A percentile compares a stretch with the other conserved stretches of the same genome.
phyloP scores from a whole-genome alignment of 1,284 basidiomycete species.

The Taiwanofungus camphoratus region DNA sequence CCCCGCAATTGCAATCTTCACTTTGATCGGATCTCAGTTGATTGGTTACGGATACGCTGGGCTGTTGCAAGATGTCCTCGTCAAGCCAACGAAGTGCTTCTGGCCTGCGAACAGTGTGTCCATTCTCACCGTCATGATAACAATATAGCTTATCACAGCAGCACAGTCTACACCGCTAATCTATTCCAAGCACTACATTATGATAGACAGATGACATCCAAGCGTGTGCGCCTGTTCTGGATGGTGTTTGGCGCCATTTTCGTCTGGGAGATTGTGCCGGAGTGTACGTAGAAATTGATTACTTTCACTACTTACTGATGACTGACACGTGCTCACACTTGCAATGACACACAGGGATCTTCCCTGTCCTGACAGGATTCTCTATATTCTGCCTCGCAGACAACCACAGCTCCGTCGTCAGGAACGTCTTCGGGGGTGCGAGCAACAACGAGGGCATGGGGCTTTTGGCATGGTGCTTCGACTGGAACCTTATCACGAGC shows the following conservation, averaged over 20 bases:
- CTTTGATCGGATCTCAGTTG: slow-evolving; percentile 27
- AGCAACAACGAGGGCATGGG: slow-evolving; percentile 57
- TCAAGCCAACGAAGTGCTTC: slow-evolving; percentile 29
- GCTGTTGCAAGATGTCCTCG: slow-evolving; percentile 26
- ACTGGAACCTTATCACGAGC: slow-evolving; percentile 41
- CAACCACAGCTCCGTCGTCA: slow-evolving; percentile 40
- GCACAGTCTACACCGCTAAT: slow-evolving; percentile 24
- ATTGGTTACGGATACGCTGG: slow-evolving; percentile 29
- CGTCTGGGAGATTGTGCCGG: slow-evolving; percentile 36
- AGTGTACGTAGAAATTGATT: slow-evolving; percentile 34
- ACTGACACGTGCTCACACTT: slow-evolving; percentile 10
- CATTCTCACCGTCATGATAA: neutral
- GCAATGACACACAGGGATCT: slow-evolving; percentile 21
- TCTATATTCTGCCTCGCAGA: slow-evolving; percentile 56
- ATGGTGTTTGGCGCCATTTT: slow-evolving; percentile 24
- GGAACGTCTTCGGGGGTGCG: slow-evolving; percentile 54
- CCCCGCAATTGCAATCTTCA: slow-evolving; percentile 28
- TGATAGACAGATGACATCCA: slow-evolving; percentile 29
- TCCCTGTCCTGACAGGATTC: slow-evolving; percentile 39
- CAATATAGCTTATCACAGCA: neutral
- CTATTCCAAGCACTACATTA: slow-evolving; percentile 30
- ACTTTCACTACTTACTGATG: neutral
- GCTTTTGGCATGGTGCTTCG: slow-evolving; percentile 45
- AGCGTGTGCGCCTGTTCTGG: slow-evolving; percentile 30
- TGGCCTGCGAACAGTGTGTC: slow-evolving; percentile 26